phyloP scores from a whole-genome alignment of 768 basidiomycete species.

The Tephrocybe rancida region DNA sequence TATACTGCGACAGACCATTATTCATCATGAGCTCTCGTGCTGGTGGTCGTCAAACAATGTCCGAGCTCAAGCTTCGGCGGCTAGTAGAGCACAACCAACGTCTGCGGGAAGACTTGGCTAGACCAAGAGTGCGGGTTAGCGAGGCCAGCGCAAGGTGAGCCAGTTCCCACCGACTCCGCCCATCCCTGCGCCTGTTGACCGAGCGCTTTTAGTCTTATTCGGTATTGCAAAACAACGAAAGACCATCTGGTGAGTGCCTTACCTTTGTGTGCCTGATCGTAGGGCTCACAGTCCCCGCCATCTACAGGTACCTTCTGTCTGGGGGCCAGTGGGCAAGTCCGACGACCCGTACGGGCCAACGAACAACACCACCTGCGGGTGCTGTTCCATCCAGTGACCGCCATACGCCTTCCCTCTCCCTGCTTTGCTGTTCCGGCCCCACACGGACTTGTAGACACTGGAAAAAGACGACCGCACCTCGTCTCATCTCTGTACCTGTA shows the following conservation, averaged over 20 bases:
- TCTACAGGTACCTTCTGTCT: constrained; percentile 86
- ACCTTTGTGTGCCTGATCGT: background rate
- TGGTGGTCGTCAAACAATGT: constrained; percentile 86
- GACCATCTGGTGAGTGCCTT: constrained; percentile 59
- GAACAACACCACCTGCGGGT: constrained; percentile 46
- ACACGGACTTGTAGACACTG: constrained; percentile 22
- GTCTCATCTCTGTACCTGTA: constrained; percentile 17
- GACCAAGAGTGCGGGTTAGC: constrained; percentile 88
- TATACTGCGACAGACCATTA: background rate
- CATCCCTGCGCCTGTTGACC: constrained; percentile 4
- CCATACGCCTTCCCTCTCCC: background rate
- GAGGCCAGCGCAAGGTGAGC: constrained; percentile 88
- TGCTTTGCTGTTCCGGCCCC: constrained; percentile 1
- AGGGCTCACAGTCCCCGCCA: constrained; percentile 4
- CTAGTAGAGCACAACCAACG: constrained; percentile 95
- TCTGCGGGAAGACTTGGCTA: constrained; percentile 84
- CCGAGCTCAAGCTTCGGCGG: constrained; percentile 94
- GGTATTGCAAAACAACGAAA: constrained; percentile 92
- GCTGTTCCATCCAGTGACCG: constrained; percentile 63
- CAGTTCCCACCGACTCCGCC: background rate
- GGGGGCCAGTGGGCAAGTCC: constrained; percentile 91
- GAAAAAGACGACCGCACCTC: constrained; percentile 15
- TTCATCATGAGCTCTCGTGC: constrained; percentile 57
- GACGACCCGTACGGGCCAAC: constrained; percentile 93
- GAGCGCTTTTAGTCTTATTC: constrained; percentile 69